These are phyloP conservation scores for Penicillium malachiteum DNA, from an alignment of 495 filamentous ascomycete genomes.

Conservation along the genomic window DNA sequence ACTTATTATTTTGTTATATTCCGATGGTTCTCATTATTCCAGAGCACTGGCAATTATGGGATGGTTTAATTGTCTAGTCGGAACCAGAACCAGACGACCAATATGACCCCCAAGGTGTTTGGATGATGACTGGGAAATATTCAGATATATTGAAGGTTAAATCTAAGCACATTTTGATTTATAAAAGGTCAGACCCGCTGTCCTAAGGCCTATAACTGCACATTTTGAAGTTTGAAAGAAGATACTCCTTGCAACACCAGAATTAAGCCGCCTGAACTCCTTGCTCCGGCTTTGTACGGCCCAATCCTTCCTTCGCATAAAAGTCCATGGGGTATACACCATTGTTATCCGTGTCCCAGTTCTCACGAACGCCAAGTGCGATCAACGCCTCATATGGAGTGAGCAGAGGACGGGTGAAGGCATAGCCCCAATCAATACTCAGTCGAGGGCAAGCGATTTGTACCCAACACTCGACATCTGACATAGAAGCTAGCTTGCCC, in stretches of 20 bases:
- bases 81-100: too few species aligned
- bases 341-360: constrained; percentile 65
- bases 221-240: neutral
- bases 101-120: too few species aligned
- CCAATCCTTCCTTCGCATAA: constrained; percentile 88
- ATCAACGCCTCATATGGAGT: constrained; percentile 95
- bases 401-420: constrained; percentile 81
- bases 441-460: constrained; percentile 93
- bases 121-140: too few species aligned
- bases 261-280: constrained; percentile 20
- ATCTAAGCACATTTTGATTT: neutral
- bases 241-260: neutral
- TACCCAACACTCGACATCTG: constrained; percentile 93
- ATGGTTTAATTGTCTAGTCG: too few species aligned
- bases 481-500: constrained; percentile 87
- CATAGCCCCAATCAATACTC: constrained; percentile 99
- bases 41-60: too few species aligned
- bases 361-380: constrained; percentile 71
- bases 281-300: constrained; percentile 64
- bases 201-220: constrained; percentile 9
- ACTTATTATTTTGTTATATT: too few species aligned
- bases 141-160: neutral
- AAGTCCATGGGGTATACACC: constrained; percentile 98
- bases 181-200: constrained; percentile 19
- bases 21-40: too few species aligned